Conservation (phyloP, 257 asterid species). For the Phtheirospermum japonicum region DNA sequence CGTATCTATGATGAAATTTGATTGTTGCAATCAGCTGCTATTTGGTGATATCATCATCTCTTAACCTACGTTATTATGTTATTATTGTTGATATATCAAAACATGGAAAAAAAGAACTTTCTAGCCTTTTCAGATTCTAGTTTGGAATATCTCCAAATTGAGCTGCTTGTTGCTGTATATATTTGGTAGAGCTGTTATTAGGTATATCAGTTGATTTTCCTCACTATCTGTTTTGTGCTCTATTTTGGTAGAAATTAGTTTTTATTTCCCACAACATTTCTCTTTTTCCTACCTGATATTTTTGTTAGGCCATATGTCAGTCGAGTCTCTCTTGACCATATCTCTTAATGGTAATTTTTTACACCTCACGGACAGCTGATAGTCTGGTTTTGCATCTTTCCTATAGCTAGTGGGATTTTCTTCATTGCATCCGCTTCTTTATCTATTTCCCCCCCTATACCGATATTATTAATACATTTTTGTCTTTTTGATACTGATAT, state of each 20-base stretch:
- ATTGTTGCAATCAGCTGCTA: slow-evolving; percentile 5
- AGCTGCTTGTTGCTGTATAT: slow-evolving; percentile 4
- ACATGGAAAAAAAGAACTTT: not conserved
- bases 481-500: no score
- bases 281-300: not conserved
- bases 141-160: not conserved
- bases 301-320: not conserved
- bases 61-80: slow-evolving; percentile 3
- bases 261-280: not conserved
- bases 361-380: not conserved
- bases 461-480: no score
- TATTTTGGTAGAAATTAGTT: no score
- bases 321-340: not conserved
- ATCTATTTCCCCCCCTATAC: no score
- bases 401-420: no score
- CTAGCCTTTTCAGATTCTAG: not conserved
- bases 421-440: no score
- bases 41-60: slow-evolving; percentile 4
- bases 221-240: no score
- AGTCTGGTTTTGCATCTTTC: slow-evolving; percentile 1
- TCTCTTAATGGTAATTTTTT: not conserved
- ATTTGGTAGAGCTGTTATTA: not conserved
- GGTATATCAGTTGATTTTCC: no score
- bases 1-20: not conserved
- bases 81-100: not conserved